Evolutionary conservation across 2,329 filamentous ascomycete genomes (phyloP), one percentile per base, ranked within the genome.

Genomic region (Arachnomyces sp.): DNA sequence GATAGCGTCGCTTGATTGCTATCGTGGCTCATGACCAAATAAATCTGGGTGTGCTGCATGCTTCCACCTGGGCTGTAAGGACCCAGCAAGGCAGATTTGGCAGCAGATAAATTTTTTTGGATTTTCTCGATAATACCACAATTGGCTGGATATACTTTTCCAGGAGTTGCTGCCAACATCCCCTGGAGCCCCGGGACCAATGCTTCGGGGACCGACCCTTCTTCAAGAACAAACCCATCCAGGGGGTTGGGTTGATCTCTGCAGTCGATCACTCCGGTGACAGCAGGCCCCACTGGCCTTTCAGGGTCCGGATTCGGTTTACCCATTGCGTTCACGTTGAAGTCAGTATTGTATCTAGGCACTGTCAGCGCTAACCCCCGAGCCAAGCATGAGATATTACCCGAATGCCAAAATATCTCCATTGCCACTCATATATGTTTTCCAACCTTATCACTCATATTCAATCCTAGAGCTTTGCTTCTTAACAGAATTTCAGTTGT

Each of bases 21-120:
- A 48, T 82, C 79, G 49, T 83, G 78, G 2, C 74, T 77, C 77
- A 83, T 82, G 52, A 82, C 68, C 3, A 84, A 66, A 53, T 82
- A 84, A 0, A 78, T 69, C 43, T 80, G 74, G 0, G 78, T 84
- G 43, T 63, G 72, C 53, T 75, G 72, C 14, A 81, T 60, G 13
- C 76, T 75, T 0, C 79, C 75, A 5, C 67, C 64, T 5, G 63
- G 62, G 38, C 63, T 69, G 47, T 80, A 80, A 0, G 78, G 77
- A 0, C 79, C 79, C 0, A 80, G 55, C 31, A 80, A 62, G n/a
- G 69, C 60, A 54, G 72, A 77, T 21, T 73, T 73, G 32, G 67
- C 62, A 16, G 66, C 63, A 5, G 74, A 68, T 28, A 77, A 55
- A 8, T 66, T 61, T 6, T 69, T 66, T 36, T 69, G 69, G 1